phyloP scores from a whole-genome alignment of 2,329 filamentous ascomycete genomes.

The Fusarium solani-melongenae region DNA sequence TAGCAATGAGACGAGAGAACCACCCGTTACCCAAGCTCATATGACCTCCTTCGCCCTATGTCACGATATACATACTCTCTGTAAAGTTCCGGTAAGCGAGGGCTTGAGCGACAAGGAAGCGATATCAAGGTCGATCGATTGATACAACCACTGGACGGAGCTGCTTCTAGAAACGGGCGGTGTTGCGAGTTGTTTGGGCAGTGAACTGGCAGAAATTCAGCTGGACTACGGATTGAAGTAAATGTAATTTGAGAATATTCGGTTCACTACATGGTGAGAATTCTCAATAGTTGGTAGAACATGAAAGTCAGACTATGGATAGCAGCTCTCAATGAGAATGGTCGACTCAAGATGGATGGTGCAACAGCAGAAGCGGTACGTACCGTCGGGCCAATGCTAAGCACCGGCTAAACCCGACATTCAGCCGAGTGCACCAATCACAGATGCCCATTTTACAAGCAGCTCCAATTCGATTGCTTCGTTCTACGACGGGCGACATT shows the following conservation, averaged over 20 bases:
- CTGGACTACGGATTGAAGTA: not conserved
- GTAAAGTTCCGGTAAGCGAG: constrained; percentile 17
- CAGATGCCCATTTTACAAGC: constrained; percentile 48
- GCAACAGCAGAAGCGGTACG: constrained; percentile 15
- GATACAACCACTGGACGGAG: not conserved
- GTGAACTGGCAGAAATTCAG: not conserved
- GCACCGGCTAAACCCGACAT: constrained; percentile 38
- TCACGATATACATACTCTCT: not conserved
- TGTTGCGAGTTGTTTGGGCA: not conserved
- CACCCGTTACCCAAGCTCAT: constrained; percentile 15
- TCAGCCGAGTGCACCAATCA: constrained; percentile 49
- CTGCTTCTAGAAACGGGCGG: not conserved
- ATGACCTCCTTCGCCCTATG: not conserved
- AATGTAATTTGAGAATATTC: not conserved
- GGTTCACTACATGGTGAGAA: not conserved
- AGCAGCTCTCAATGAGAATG: not conserved
- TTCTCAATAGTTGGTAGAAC: not conserved
- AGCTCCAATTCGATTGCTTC: constrained; percentile 43
- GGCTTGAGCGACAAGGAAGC: not conserved
- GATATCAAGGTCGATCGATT: not conserved
- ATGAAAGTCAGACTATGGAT: not conserved
- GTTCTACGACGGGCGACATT: constrained; percentile 48
- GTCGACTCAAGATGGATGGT: not conserved
- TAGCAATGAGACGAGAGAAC: constrained; percentile 9
- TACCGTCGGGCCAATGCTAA: constrained; percentile 8